A percentile compares a stretch with the other conserved stretches of the same genome.
Conservation (phyloP, 257 asterid species). For the Mitragyna speciosa region DNA sequence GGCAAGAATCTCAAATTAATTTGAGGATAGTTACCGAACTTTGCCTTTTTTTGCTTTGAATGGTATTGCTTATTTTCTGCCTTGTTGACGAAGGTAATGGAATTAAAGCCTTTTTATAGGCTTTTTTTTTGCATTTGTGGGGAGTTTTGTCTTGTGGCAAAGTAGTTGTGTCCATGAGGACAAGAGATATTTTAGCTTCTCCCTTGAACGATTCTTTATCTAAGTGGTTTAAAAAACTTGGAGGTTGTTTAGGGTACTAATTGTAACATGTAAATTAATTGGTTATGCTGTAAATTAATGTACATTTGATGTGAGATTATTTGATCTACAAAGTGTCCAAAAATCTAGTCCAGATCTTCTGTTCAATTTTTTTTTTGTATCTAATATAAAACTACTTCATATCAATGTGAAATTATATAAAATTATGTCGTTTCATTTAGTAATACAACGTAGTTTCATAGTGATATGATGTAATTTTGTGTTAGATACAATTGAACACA, state of each 20-base stretch:
- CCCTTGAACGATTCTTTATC: background rate
- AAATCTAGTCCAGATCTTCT: too few relatives aligned
- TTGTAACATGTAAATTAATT: background rate
- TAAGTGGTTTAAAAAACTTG: background rate
- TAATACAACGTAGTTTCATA: too few relatives aligned
- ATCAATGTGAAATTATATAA: too few relatives aligned
- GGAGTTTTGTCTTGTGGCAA: background rate
- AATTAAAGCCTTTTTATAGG: background rate
- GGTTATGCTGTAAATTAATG: background rate
- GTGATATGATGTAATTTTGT: too few relatives aligned
- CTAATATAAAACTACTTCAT: too few relatives aligned
- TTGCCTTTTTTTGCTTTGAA: conserved; percentile 10
- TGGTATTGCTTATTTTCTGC: background rate
- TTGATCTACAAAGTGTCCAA: too few relatives aligned
- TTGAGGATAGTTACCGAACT: conserved; percentile 20
- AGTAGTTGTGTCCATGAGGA: background rate
- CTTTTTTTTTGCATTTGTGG: background rate
- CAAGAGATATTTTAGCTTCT: background rate
- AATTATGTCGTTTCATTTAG: too few relatives aligned
- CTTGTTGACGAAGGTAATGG: background rate
- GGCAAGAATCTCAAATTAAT: conserved; percentile 14
- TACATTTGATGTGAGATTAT: too few relatives aligned
- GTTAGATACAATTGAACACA: too few relatives aligned
- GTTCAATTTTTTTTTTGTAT: too few relatives aligned
- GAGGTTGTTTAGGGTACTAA: background rate